phyloP scores from a whole-genome alignment of 371 early-diverging fungal species.

The Mucor lusitanicus region DNA sequence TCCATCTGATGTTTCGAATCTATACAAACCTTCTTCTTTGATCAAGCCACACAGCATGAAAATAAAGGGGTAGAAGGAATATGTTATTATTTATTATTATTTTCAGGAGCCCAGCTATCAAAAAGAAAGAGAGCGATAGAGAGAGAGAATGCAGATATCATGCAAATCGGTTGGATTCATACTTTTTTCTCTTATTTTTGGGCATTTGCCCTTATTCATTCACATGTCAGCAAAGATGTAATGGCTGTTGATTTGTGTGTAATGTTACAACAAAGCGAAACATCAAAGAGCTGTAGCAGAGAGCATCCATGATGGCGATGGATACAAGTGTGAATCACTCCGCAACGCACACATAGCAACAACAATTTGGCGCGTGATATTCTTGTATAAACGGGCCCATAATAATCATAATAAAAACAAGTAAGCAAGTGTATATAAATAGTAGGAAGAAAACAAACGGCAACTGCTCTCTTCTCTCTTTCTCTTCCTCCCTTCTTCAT shows the following conservation, averaged over 20 bases:
- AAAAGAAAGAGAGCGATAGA: background rate
- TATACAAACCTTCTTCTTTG: background rate
- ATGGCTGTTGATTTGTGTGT: background rate
- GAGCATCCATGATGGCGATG: background rate
- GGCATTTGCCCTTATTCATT: background rate
- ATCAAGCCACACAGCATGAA: background rate
- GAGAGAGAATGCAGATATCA: constrained; percentile 1
- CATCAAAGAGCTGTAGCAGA: background rate
- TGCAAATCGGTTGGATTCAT: background rate
- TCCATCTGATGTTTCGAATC: background rate
- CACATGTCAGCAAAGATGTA: constrained; percentile 2
- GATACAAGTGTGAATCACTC: background rate
- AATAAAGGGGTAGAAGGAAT: background rate
- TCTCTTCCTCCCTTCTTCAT: background rate
- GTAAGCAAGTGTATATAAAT: background rate
- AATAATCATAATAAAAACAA: constrained; percentile 2
- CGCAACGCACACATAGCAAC: background rate
- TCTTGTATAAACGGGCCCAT: constrained; percentile 3
- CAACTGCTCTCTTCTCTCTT: constrained; percentile 1
- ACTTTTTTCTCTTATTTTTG: background rate
- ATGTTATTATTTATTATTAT: background rate
- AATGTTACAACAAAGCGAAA: constrained; percentile 2
- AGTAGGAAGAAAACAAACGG: background rate
- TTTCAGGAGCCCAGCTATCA: background rate
- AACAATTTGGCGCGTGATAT: constrained; percentile 17